These are phyloP conservation scores for Paecilomyces dactylethromorphus DNA, from an alignment of 2,329 filamentous ascomycete genomes.

Conservation along the genomic window DNA sequence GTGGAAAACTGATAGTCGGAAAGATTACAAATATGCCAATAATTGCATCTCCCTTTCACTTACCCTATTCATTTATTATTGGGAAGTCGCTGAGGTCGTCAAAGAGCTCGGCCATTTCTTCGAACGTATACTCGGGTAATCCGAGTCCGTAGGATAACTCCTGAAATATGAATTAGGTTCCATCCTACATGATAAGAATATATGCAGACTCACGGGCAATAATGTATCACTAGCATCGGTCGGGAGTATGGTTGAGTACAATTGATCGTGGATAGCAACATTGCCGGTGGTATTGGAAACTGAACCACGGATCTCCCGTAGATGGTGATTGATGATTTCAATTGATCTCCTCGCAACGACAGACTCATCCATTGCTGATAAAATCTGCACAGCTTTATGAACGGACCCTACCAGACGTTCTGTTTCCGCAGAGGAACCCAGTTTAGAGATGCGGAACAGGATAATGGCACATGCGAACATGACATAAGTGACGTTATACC, in stretches of 20 bases:
- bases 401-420: conserved; percentile 21
- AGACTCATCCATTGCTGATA: conserved; percentile 38
- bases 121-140: conserved; percentile 30
- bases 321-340: conserved; percentile 27
- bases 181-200: conserved; percentile 7
- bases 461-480: conserved; percentile 35
- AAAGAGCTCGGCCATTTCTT: conserved; percentile 28
- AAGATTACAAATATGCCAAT: not conserved
- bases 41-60: conserved; percentile 1
- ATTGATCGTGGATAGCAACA: not conserved
- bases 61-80: not conserved
- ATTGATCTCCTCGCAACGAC: conserved; percentile 34
- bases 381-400: conserved; percentile 32
- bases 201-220: conserved; percentile 2
- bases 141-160: conserved; percentile 30
- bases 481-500: conserved; percentile 39
- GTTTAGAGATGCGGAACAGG: conserved; percentile 26
- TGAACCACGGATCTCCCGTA: conserved; percentile 19
- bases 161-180: conserved; percentile 12
- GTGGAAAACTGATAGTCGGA: not conserved
- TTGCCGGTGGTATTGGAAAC: not conserved
- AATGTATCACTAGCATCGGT: conserved; percentile 1
- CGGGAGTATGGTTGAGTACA: conserved; percentile 6
- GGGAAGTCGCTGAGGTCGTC: conserved; percentile 20
- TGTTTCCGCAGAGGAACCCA: conserved; percentile 21